Conservation (phyloP, 805 yeast genomes). For the Lipomyces oligophaga region DNA sequence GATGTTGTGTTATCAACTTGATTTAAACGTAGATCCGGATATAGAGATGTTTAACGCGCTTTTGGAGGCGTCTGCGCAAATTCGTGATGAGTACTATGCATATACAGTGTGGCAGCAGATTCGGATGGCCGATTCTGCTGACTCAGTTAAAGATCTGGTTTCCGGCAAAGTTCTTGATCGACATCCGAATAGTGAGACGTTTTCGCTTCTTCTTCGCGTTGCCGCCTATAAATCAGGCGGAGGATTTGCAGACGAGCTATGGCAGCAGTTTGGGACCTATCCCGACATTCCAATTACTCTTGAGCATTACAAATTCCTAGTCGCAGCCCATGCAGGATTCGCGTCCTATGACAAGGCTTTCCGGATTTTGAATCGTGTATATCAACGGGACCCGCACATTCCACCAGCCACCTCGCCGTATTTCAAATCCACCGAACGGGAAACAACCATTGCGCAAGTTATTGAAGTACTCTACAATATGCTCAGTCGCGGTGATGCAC, state of each 20-base stretch:
- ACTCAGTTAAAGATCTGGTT: constrained; percentile 29
- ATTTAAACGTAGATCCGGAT: constrained; percentile 52
- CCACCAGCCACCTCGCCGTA: constrained; percentile 1
- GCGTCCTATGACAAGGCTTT: constrained; percentile 58
- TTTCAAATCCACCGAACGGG: constrained; percentile 2
- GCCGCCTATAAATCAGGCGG: constrained; percentile 53
- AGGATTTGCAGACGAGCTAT: constrained; percentile 55
- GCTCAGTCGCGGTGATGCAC: constrained; percentile 28
- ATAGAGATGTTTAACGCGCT: constrained; percentile 57
- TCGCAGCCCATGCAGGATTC: constrained; percentile 67
- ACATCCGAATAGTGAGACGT: constrained; percentile 54
- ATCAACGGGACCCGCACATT: constrained; percentile 43
- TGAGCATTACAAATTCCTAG: constrained; percentile 53
- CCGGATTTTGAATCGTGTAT: constrained; percentile 46
- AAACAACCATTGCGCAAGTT: constrained; percentile 40
- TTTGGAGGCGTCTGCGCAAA: constrained; percentile 61
- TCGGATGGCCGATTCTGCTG: constrained; percentile 51
- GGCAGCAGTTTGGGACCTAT: constrained; percentile 54
- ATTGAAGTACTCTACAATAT: constrained; percentile 48
- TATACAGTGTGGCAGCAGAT: constrained; percentile 60
- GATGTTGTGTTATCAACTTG: constrained; percentile 63
- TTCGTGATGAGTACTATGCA: constrained; percentile 52
- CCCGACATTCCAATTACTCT: constrained; percentile 49
- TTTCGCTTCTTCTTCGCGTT: constrained; percentile 62
- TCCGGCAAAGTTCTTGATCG: neutral